phyloP scores from a whole-genome alignment of 345 rosid species.

The Streptanthus diversifolius region DNA sequence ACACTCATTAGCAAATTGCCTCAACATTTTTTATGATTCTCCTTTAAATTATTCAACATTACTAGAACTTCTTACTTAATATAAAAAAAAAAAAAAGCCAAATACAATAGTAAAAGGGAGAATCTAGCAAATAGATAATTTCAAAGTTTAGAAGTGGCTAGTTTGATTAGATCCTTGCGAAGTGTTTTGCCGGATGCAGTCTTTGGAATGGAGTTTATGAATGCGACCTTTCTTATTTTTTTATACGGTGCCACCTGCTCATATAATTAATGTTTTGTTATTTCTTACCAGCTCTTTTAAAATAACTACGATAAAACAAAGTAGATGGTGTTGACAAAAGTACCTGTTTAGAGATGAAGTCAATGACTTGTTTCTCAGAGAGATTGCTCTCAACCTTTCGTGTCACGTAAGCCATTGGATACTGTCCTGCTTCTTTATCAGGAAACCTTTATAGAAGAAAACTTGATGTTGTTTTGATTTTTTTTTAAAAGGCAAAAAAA shows the following conservation, averaged over 20 bases:
- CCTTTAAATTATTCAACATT: background rate
- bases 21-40: background rate
- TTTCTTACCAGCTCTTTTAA: background rate
- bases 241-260: slow-evolving; percentile 83
- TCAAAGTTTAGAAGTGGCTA: slow-evolving; percentile 72
- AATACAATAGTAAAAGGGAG: background rate
- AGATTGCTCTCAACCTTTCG: slow-evolving; percentile 44
- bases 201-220: slow-evolving; percentile 55
- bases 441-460: slow-evolving; percentile 52
- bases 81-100: background rate
- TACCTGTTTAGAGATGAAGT: slow-evolving; percentile 67
- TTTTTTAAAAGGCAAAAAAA: background rate
- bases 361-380: slow-evolving; percentile 49
- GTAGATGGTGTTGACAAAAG: background rate
- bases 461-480: background rate
- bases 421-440: slow-evolving; percentile 69
- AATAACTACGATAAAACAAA: background rate
- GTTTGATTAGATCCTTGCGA: slow-evolving; percentile 75
- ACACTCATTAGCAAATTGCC: background rate
- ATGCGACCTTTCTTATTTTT: slow-evolving; percentile 45
- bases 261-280: background rate
- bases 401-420: slow-evolving; percentile 78
- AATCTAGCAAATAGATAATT: background rate
- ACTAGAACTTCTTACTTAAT: background rate
- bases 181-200: slow-evolving; percentile 81